A percentile compares a stretch with the other conserved stretches of the same genome.
phyloP scores from a whole-genome alignment of 2,329 filamentous ascomycete genomes.

The Sclerotinia spermophila region DNA sequence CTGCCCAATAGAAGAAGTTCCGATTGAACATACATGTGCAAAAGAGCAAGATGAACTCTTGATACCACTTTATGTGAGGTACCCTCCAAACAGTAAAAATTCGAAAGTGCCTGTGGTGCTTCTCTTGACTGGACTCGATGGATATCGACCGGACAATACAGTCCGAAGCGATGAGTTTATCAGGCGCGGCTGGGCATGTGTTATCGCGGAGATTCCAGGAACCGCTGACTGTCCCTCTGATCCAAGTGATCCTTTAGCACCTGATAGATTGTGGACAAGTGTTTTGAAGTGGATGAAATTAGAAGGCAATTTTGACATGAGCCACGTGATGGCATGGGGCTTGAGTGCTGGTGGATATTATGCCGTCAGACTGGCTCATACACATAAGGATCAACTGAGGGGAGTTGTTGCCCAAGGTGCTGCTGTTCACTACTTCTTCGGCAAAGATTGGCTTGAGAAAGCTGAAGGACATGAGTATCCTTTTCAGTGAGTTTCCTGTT shows the following conservation, averaged over 20 bases:
- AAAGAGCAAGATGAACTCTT: conserved; percentile 39
- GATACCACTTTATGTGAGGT: conserved; percentile 64
- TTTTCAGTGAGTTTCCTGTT: conserved; percentile 45
- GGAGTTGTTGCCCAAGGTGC: conserved; percentile 62
- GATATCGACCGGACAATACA: conserved; percentile 61
- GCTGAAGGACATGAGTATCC: conserved; percentile 66
- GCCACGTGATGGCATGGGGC: conserved; percentile 58
- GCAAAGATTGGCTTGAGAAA: conserved; percentile 54
- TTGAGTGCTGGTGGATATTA: conserved; percentile 66
- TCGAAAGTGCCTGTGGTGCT: conserved; percentile 48
- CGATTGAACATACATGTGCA: conserved; percentile 55
- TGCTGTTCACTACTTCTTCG: conserved; percentile 60
- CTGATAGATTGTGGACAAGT: conserved; percentile 61
- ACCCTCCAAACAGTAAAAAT: conserved; percentile 46
- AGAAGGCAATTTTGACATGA: conserved; percentile 52
- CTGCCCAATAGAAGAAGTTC: conserved; percentile 57
- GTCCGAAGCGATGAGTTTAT: conserved; percentile 59
- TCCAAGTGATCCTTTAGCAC: conserved; percentile 53
- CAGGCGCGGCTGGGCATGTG: conserved; percentile 57
- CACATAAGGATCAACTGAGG: conserved; percentile 51
- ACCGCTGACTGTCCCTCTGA: conserved; percentile 66
- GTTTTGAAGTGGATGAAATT: conserved; percentile 57
- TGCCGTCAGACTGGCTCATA: conserved; percentile 63
- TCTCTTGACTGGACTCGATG: conserved; percentile 59
- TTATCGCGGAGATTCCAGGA: conserved; percentile 63